Conservation (phyloP, 768 basidiomycete species). For the Leccinum ochraceum region DNA sequence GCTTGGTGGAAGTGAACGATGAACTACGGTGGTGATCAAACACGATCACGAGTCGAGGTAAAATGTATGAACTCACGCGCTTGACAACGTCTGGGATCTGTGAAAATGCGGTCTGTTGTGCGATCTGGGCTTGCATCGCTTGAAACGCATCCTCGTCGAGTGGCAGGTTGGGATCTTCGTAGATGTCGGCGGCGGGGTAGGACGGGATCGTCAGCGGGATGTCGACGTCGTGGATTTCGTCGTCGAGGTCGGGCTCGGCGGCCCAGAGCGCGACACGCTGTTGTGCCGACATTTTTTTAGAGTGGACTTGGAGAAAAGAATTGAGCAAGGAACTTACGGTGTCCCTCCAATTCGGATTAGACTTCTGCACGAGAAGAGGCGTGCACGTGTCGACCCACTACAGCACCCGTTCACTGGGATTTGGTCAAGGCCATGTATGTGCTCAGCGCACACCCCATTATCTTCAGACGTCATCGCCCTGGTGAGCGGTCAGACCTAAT, state of each 20-base stretch:
- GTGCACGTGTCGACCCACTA: too few species aligned
- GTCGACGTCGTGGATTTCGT: slow-evolving; percentile 70
- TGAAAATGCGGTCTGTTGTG: slow-evolving; percentile 78
- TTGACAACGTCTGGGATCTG: slow-evolving; percentile 90
- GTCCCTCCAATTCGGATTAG: too few species aligned
- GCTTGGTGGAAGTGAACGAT: slow-evolving; percentile 95
- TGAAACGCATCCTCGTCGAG: slow-evolving; percentile 70
- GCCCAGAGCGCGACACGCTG: slow-evolving; percentile 74
- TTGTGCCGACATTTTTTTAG: slow-evolving; percentile 47
- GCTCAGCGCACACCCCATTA: too few species aligned
- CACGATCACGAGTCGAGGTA: neutral
- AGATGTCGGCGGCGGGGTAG: slow-evolving; percentile 30
- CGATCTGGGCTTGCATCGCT: slow-evolving; percentile 82
- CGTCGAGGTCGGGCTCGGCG: slow-evolving; percentile 78
- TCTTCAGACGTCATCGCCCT: too few species aligned
- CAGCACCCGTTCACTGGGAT: too few species aligned
- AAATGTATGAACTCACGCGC: slow-evolving; percentile 51
- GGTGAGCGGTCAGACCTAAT: too few species aligned
- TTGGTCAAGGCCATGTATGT: too few species aligned
- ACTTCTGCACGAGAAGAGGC: too few species aligned
- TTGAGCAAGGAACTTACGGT: too few species aligned
- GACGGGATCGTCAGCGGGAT: slow-evolving; percentile 39
- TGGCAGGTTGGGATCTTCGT: slow-evolving; percentile 47
- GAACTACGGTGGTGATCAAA: slow-evolving; percentile 53
- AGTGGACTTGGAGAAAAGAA: too few species aligned